Evolutionary conservation across 2,329 filamentous ascomycete species (phyloP).

Genomic region (Xylogone sp.): DNA sequence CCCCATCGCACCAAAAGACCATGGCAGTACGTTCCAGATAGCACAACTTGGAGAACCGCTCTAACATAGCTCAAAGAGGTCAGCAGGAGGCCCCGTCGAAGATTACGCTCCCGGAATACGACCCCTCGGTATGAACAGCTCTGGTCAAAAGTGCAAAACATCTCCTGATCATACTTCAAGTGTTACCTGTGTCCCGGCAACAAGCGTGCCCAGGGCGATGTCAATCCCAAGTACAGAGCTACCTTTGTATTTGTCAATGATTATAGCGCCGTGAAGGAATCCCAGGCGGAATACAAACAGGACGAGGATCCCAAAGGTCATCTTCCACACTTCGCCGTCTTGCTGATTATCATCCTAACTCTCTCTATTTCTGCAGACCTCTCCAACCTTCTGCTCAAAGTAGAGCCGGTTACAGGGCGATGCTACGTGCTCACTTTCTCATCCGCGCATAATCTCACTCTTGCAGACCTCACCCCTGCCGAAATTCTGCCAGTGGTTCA

Average conservation of each 20-base stretch:
- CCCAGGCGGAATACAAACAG: conserved; percentile 73
- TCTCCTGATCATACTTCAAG: conserved; percentile 35
- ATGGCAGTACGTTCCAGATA: conserved; percentile 74
- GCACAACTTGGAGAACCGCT: neutral
- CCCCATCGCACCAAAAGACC: conserved; percentile 95
- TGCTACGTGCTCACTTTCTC: conserved; percentile 98
- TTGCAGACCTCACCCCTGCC: conserved; percentile 77
- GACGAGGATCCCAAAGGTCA: conserved; percentile 17
- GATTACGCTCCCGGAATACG: conserved; percentile 72
- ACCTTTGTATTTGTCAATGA: conserved; percentile 97
- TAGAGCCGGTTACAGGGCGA: conserved; percentile 84
- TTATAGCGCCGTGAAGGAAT: conserved; percentile 93
- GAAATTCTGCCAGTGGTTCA: conserved; percentile 82
- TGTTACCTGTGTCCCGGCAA: conserved; percentile 97
- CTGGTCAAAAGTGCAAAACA: neutral
- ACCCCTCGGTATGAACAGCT: conserved; percentile 56
- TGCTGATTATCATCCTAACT: neutral
- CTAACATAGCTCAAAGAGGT: conserved; percentile 50
- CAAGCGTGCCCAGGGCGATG: conserved; percentile 78
- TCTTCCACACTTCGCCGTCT: conserved; percentile 3
- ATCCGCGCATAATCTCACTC: conserved; percentile 81
- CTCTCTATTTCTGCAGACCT: conserved; percentile 50
- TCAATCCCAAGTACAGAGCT: conserved; percentile 79
- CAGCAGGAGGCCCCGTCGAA: conserved; percentile 71
- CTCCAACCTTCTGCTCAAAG: conserved; percentile 72